phyloP scores from a whole-genome alignment of 352 stramenopile species.

The Nothophytophthora sp. region DNA sequence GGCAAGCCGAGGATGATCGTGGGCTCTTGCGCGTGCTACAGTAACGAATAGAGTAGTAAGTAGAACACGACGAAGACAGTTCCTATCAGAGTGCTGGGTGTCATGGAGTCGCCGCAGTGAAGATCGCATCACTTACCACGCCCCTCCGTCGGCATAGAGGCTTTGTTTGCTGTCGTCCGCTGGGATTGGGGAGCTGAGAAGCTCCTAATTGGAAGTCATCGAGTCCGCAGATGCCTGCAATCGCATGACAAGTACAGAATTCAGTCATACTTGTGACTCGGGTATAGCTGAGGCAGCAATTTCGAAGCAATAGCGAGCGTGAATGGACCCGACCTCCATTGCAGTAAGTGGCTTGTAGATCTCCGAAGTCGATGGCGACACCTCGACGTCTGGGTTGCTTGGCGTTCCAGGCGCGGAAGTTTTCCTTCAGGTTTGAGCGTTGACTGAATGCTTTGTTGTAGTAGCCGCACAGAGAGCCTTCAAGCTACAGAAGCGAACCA shows the following conservation, averaged over 20 bases:
- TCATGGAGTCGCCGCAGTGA: no score
- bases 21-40: slow-evolving; percentile 25
- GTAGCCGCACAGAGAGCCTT: slow-evolving; percentile 73
- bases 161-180: slow-evolving; percentile 2
- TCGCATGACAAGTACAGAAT: no score
- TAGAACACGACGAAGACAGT: neutral
- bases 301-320: no score
- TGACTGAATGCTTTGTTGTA: slow-evolving; percentile 65
- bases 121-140: slow-evolving; percentile 27
- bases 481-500: slow-evolving; percentile 34
- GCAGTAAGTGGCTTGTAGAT: slow-evolving; percentile 58
- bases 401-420: slow-evolving; percentile 53
- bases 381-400: slow-evolving; percentile 40
- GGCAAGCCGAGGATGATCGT: slow-evolving; percentile 21
- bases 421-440: slow-evolving; percentile 30
- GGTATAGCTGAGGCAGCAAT: no score
- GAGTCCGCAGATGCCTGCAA: slow-evolving; percentile 58
- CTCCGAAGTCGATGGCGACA: slow-evolving; percentile 66
- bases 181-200: neutral
- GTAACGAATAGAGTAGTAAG: no score
- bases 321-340: slow-evolving; percentile 34
- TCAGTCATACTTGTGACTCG: no score
- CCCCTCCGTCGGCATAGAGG: slow-evolving; percentile 26
- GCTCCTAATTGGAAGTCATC: slow-evolving; percentile 37
- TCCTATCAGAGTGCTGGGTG: no score